Evolutionary conservation across 2,329 filamentous ascomycete species (phyloP), one percentile per base, ranked within the genome.

Genomic region (Fusarium papillatum): DNA sequence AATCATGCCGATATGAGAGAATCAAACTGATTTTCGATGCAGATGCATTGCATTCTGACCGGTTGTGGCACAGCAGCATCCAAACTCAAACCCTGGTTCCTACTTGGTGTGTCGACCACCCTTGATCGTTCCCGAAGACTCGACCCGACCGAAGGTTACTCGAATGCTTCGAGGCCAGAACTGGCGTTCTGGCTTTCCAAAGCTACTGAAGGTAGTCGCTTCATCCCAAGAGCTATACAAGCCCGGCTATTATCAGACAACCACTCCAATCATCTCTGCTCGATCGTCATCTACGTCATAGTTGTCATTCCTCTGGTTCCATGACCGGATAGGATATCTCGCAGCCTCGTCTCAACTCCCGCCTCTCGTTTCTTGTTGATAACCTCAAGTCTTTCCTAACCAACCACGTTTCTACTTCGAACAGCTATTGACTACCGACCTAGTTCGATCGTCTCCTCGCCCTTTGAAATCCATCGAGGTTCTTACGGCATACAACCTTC

Each of bases 11-110:
- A 1, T 5, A 16, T 8, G 22, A 13, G 22, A 74, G 70, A 74
- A 61, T 72, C 73, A 76, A 74, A 74, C 19, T 19, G 2, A 19
- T 8, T 55, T 48, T 26, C n/a, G 16, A 59, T 36, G 38, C 29
- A 39, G 48, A 7, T 38, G 53, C 36, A 26, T 53, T 38, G 26
- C 36, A 36, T 60, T 17, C 13, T 66, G 10, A 10, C 61, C 29
- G 22, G 43, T 22, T 22, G 3, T 22, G 19, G 39, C 41, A 16
- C 43, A 4, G 5, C 10, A 34, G 17, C 22, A 26, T 29, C 13
- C 24, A n/a, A 14, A 46, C 38, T 14, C n/a, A 29, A 29, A 19
- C 16, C 13, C 43, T 31, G 26, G 53, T 11, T 46, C 38, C n/a
- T 59, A 2, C n/a, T 50, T 17, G 48, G 46, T 16, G 46, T 16